Percentiles rank a stretch among this genome's conserved stretches.
phyloP scores from a whole-genome alignment of 2,329 filamentous ascomycete species.

The Malbranchea cinnamomea region DNA sequence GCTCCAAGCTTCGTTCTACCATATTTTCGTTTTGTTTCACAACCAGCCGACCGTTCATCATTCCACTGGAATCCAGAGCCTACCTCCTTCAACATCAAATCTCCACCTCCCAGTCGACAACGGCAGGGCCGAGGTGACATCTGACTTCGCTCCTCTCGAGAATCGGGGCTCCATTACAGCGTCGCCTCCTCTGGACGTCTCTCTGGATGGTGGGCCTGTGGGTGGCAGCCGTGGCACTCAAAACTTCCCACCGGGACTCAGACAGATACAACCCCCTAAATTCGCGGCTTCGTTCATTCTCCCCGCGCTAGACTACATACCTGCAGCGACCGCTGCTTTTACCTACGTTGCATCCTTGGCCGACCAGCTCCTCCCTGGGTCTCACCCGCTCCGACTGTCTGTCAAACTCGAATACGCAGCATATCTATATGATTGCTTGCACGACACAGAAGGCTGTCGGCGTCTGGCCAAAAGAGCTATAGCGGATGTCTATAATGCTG shows the following conservation, averaged over 20 bases:
- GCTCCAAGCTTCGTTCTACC: conserved; percentile 83
- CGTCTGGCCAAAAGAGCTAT: conserved; percentile 70
- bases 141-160: background rate
- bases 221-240: conserved; percentile 36
- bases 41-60: conserved; percentile 67
- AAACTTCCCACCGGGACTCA: conserved; percentile 30
- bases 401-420: conserved; percentile 86
- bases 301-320: conserved; percentile 65
- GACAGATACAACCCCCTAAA: conserved; percentile 15
- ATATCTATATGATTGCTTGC: conserved; percentile 84
- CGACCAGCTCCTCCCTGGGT: conserved; percentile 64
- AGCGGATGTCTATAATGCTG: conserved; percentile 76
- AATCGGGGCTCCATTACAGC: conserved; percentile 27
- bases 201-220: conserved; percentile 45
- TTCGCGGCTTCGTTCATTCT: conserved; percentile 59
- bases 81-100: conserved; percentile 14
- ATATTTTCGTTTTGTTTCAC: conserved; percentile 93
- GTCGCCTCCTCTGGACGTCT: conserved; percentile 31
- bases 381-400: conserved; percentile 75
- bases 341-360: conserved; percentile 60
- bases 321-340: conserved; percentile 69
- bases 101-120: no score
- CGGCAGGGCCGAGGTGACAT: conserved; percentile 8
- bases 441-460: conserved; percentile 63
- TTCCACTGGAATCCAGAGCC: conserved; percentile 36